Evolutionary conservation across 306 rosid species (phyloP).

Genomic region (Chamaecrista fasciculata): DNA sequence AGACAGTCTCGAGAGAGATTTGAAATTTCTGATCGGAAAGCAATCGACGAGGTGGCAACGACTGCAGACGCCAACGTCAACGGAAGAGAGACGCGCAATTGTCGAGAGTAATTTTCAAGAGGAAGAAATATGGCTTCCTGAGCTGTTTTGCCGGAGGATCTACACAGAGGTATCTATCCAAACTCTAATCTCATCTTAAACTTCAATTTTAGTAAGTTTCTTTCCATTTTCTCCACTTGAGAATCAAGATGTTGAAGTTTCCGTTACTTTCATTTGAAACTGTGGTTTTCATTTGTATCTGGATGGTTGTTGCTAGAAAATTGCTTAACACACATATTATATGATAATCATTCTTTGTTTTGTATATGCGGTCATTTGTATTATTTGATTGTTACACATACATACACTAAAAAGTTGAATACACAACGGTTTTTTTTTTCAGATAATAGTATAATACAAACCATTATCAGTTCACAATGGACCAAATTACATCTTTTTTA

Average conservation of each 20-base stretch:
- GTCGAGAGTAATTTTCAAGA: slow-evolving; percentile 51
- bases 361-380: too few species aligned
- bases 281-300: background rate
- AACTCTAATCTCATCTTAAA: background rate
- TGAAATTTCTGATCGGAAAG: background rate
- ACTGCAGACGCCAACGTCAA: slow-evolving; percentile 33
- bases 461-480: too few species aligned
- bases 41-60: slow-evolving; percentile 65
- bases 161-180: slow-evolving; percentile 15
- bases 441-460: too few species aligned
- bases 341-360: too few species aligned
- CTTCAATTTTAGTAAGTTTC: background rate
- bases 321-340: background rate
- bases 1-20: background rate
- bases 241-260: background rate
- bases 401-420: too few species aligned
- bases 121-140: slow-evolving; percentile 52
- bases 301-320: background rate
- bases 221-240: background rate
- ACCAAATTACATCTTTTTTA: too few species aligned
- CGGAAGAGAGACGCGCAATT: slow-evolving; percentile 56
- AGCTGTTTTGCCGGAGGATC: slow-evolving; percentile 40
- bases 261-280: background rate
- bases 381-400: too few species aligned
- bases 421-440: too few species aligned